Base-by-base conservation (phyloP, 73 alveolate species). In the Urostyla sp. region DNA sequence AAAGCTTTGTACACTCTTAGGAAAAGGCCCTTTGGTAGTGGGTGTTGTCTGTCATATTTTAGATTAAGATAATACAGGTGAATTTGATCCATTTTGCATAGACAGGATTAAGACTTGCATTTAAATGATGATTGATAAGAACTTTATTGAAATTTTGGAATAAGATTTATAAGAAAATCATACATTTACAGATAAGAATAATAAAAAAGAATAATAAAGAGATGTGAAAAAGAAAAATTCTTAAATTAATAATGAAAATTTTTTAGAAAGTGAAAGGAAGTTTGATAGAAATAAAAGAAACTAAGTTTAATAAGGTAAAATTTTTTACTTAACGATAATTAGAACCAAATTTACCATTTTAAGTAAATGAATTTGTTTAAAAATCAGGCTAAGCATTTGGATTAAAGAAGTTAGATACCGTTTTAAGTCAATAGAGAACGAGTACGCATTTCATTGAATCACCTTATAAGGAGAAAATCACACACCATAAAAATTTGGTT, bases 41-140 rank as follows among this genome's bases (percentile, higher is more conserved):
- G 84, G 77, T 0, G 90, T 67, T 23, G 84, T 80, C 1, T 56
- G 59, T 28, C 90, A 80, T 67, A 75, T 66, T 3, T 24, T 80
- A n/a, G 52, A 69, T 0, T 63, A 61, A 10, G 55, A 56, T n/a
- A 63, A 52, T 54, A 72, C 78, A 32, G 90, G 90, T 0, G 90
- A 80, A 45, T 80, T 80, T 66, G 90, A 80, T 52, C 90, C 90
- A 11, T 80, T 50, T 35, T 80, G 32, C 46, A n/a, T 80, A 6
- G 83, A 80, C 26, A 63, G 90, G 32, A 80, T 80, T 28, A 80
- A 80, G 44, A 73, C 61, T 43, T 55, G 84, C 13, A 36, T 80
- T 55, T 20, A 52, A 34, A 8, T 59, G 38, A 80, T 80, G 76
- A 56, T 40, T 3, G 73, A 80, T 18, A 67, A 80, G 53, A 46